These are phyloP conservation scores for Quercus parvula DNA, from an alignment of 306 rosid genomes.

Conservation along the genomic window DNA sequence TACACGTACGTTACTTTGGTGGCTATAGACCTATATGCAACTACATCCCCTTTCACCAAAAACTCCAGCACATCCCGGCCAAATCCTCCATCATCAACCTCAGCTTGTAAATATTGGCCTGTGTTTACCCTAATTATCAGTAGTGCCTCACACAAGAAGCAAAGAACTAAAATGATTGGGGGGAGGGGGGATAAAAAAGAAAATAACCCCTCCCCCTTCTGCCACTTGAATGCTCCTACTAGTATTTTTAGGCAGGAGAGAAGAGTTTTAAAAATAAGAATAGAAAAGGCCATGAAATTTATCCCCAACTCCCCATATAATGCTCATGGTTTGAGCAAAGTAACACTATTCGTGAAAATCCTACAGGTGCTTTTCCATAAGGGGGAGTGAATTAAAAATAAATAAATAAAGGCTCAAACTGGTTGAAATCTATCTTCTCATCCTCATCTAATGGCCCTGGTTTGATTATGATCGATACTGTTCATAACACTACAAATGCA, in stretches of 20 bases:
- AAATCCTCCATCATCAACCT: constrained; percentile 88
- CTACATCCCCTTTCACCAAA: constrained; percentile 83
- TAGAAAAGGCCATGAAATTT: not conserved
- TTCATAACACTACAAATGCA: not conserved
- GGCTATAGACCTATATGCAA: constrained; percentile 72
- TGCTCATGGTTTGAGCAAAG: not conserved
- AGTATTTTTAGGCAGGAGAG: not conserved
- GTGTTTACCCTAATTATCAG: constrained; percentile 13
- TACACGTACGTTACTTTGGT: constrained; percentile 77
- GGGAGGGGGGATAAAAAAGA: not conserved
- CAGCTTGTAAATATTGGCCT: constrained; percentile 84
- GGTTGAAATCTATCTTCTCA: not conserved
- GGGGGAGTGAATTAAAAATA: not conserved
- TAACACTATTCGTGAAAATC: not conserved
- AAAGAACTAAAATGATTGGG: not conserved
- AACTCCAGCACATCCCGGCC: constrained; percentile 80
- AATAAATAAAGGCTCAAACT: not conserved
- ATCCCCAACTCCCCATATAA: too few relatives aligned
- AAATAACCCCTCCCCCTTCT: not conserved
- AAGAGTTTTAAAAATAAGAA: not conserved
- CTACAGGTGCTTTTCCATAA: not conserved
- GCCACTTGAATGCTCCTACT: not conserved
- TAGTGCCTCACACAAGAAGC: not conserved
- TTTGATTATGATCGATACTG: not conserved
- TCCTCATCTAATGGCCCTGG: not conserved